Evolutionary conservation across 495 filamentous ascomycete species (phyloP), one percentile per base, ranked within the genome.

Genomic region (Parathielavia appendiculata): DNA sequence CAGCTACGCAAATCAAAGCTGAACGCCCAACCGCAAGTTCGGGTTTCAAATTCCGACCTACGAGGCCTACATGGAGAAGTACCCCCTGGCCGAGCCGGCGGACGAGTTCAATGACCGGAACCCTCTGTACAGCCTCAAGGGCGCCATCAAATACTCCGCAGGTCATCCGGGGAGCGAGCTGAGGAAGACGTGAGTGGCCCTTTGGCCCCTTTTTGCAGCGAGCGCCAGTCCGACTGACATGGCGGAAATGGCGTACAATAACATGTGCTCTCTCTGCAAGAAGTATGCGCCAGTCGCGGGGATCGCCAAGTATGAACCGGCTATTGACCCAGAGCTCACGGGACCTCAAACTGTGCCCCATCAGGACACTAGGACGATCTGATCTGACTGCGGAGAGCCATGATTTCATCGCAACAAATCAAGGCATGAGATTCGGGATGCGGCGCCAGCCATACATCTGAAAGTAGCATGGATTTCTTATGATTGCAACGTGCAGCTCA

Each of bases 41-140:
- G 59, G 57, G 9, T 69, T 66, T 47, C 58, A 53, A 32, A 40
- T 61, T 22, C 20, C 40, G 35, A 69, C 64, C 13, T 66, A 50
- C 49, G 57, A 69, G 43, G 59, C 60, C 8, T 49, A 61, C 30
- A 32, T 26, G 3, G 32, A 56, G 1, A 4, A 48, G 8, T 59
- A 53, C 17, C 57, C 50, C 1, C 20, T 30, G 10, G 50, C 57
- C n/a, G 51, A 59, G 30, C 57, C 57, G 8, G 57, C 19, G 11
- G 30, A 49, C 4, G 57, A 59, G 40, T 59, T 53, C 54, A 41
- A 59, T n/a, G 57, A 54, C 22, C 32, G 50, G 10, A 39, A 47
- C 19, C 4, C 50, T 19, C 20, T 54, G 26, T 59, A 54, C 19
- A 54, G 50, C 17, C 43, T 59, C 12, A 59, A 54, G 20, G 49